Evolutionary conservation across 2,329 filamentous ascomycete species (phyloP).

Genomic region (Neopestalotiopsis rosae): DNA sequence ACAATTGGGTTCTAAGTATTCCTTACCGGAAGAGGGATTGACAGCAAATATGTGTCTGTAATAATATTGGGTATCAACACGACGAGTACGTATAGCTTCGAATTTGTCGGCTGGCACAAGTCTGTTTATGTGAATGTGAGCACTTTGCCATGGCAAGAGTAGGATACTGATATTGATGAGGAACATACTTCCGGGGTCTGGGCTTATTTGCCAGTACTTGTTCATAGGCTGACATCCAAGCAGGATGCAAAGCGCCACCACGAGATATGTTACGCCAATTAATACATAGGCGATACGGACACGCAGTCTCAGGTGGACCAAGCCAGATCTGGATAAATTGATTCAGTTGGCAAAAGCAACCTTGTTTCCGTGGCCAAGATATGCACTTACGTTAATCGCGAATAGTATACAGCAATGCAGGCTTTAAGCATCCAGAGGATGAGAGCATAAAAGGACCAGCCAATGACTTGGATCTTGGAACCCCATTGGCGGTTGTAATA

Average conservation of each 20-base stretch:
- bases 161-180: constrained; percentile 17
- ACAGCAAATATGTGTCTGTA: constrained; percentile 22
- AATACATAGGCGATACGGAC: constrained; percentile 18
- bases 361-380: not conserved
- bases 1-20: not conserved
- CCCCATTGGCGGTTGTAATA: constrained; percentile 33
- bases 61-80: constrained; percentile 19
- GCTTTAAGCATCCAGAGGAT: constrained; percentile 23
- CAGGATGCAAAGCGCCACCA: constrained; percentile 19
- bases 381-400: constrained; percentile 19
- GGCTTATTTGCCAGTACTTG: constrained; percentile 25
- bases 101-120: constrained; percentile 21
- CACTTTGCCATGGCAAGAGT: constrained; percentile 17
- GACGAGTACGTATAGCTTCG: constrained; percentile 18
- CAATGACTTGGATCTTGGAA: constrained; percentile 23
- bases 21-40: constrained; percentile 20
- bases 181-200: constrained; percentile 24
- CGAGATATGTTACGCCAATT: constrained; percentile 19
- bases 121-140: constrained; percentile 9
- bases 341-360: constrained; percentile 6
- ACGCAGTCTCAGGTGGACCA: constrained; percentile 16
- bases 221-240: constrained; percentile 20
- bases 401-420: constrained; percentile 22
- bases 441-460: constrained; percentile 18
- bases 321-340: constrained; percentile 7